phyloP scores from a whole-genome alignment of 805 yeast species.

The Metschnikowia vanudenii region DNA sequence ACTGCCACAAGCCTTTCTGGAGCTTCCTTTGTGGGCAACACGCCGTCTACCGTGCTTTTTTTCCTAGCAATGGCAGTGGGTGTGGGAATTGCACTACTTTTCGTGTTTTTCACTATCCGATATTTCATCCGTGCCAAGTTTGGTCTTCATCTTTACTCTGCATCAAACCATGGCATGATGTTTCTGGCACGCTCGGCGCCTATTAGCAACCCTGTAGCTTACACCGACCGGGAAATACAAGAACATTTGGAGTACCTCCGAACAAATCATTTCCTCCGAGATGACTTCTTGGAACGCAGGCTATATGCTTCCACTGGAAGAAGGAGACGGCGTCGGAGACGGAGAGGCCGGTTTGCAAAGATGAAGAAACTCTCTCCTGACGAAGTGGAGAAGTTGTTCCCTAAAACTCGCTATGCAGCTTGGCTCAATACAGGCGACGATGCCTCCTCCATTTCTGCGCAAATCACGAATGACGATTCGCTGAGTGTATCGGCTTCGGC shows the following conservation, averaged over 20 bases:
- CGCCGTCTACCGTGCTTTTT: constrained; percentile 63
- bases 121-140: constrained; percentile 56
- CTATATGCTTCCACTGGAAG: constrained; percentile 18
- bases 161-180: constrained; percentile 28
- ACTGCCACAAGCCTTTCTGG: background rate
- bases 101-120: constrained; percentile 58
- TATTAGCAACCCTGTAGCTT: constrained; percentile 14
- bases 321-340: constrained; percentile 38
- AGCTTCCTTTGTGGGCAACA: constrained; percentile 39
- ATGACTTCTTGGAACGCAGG: constrained; percentile 30
- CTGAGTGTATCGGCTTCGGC: constrained; percentile 3
- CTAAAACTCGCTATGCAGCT: constrained; percentile 52
- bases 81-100: constrained; percentile 52
- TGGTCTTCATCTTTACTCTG: constrained; percentile 50
- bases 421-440: constrained; percentile 66
- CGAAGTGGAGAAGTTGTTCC: constrained; percentile 62
- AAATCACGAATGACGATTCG: background rate
- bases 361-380: constrained; percentile 53
- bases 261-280: constrained; percentile 31
- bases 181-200: constrained; percentile 14
- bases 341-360: constrained; percentile 39
- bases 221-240: constrained; percentile 28
- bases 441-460: constrained; percentile 8
- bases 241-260: constrained; percentile 38
- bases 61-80: constrained; percentile 65